Conservation (phyloP, 345 rosid genomes). For the Populus pruinosa region DNA sequence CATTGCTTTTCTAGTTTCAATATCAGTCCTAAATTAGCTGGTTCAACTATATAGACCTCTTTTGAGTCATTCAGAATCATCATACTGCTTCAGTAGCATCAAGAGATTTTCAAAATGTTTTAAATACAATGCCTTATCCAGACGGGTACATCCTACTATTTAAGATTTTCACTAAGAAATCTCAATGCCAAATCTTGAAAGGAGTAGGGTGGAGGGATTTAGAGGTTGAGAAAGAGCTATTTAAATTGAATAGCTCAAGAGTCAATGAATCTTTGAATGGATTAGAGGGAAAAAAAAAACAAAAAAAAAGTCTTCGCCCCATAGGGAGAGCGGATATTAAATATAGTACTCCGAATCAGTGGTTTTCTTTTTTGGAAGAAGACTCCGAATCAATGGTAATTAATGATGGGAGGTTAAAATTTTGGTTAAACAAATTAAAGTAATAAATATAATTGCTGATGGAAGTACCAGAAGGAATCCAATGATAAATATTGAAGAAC, state of each 20-base stretch:
- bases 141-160: background rate
- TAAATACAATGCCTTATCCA: background rate
- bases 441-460: conserved; percentile 4
- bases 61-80: background rate
- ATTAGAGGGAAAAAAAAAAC: background rate
- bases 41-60: background rate
- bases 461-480: conserved; percentile 34
- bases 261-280: background rate
- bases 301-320: no score
- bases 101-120: background rate
- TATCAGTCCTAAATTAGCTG: background rate
- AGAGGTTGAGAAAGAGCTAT: background rate
- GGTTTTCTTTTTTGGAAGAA: background rate
- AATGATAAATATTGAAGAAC: conserved; percentile 12
- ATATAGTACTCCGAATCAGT: background rate
- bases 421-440: background rate
- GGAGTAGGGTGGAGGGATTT: background rate
- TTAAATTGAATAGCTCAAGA: background rate
- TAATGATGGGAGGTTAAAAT: background rate
- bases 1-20: no score
- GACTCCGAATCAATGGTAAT: background rate
- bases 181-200: background rate
- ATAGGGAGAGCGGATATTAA: background rate
- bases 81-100: background rate
- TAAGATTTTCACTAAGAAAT: background rate